Base-by-base conservation (phyloP, 345 rosid genomes). In the Eucalyptus paniculata region DNA sequence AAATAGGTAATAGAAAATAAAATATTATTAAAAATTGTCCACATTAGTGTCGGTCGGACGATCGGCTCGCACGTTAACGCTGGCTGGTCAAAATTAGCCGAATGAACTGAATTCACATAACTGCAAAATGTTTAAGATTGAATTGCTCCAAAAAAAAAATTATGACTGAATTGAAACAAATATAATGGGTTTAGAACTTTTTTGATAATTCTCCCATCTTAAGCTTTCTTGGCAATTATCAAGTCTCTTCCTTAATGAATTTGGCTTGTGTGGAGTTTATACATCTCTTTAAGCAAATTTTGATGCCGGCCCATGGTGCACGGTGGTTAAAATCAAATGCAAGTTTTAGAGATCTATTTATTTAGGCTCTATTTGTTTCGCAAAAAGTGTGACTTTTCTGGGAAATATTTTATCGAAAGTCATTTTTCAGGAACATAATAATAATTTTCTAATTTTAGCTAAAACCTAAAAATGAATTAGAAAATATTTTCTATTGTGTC, bases 41-140 rank as follows among this genome's bases (percentile, higher is more conserved):
- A 18, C 2, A 18, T 51, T 0, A 7, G 9, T 51, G 1, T 51
- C 0, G 56, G 4, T 51, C 0, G 9, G 56, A 18, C 0, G 1
- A 51, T 0, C 9, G 2, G 9, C 4, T 51, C 56, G 1, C 56
- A 51, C 9, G 1, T 18, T 51, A 18, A 7, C 0, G 9, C 1
- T 18, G 0, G 9, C 4, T 51, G 0, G 23, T 51, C 56, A 51
- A 51, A 51, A 51, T 51, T 51, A 2, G 12, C 2, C 2, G 5
- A 5, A 49, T 49, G 50, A 49, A 44, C 1, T 49, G 6, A 49
- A 49, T 49, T 49, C 2, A 51, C 54, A 51, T 51, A 17, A 18
- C 0, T 7, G 2, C 54, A 18, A 51, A 51, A 7, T 0, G 23
- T 51, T 51, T 51, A 51, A 51, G 56, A 51, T 0, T 51, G 9